phyloP scores from a whole-genome alignment of 495 filamentous ascomycete species.

The Hypoxylon intermedium region DNA sequence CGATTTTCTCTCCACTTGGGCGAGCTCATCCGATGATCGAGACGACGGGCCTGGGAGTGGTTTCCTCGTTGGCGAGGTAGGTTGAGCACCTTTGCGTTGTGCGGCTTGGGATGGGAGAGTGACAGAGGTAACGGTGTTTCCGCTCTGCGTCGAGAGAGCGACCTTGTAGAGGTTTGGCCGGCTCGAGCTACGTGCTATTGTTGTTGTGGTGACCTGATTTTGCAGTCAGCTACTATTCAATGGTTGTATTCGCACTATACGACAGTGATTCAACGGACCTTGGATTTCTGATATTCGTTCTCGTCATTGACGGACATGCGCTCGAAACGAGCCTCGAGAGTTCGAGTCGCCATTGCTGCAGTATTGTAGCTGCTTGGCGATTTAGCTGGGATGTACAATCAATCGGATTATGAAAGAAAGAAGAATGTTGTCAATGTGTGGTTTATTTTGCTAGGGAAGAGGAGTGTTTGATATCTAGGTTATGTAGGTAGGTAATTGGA shows the following conservation, averaged over 20 bases:
- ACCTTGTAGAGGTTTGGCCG: conserved; percentile 79
- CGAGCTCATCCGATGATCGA: conserved; percentile 60
- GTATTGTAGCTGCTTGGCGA: background rate
- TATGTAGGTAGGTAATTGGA: no score
- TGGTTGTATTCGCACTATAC: no score
- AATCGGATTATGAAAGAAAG: no score
- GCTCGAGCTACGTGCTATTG: conserved; percentile 65
- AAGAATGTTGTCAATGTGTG: conserved; percentile 1
- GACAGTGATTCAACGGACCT: conserved; percentile 58
- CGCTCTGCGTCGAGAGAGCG: conserved; percentile 73
- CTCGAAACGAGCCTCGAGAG: conserved; percentile 81
- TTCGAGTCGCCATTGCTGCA: conserved; percentile 54
- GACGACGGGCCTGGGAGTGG: conserved; percentile 49
- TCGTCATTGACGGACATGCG: conserved; percentile 83
- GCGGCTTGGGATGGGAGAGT: conserved; percentile 71
- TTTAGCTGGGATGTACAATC: no score
- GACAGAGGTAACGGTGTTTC: conserved; percentile 64
- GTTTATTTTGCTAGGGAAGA: background rate
- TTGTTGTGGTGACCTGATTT: conserved; percentile 58
- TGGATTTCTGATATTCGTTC: conserved; percentile 75
- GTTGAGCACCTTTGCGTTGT: conserved; percentile 53
- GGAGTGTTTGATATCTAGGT: background rate
- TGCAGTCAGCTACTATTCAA: conserved; percentile 40
- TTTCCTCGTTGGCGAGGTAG: conserved; percentile 46
- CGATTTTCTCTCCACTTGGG: conserved; percentile 59